phyloP scores from a whole-genome alignment of 352 stramenopile species.

The Pythium brachiatum region DNA sequence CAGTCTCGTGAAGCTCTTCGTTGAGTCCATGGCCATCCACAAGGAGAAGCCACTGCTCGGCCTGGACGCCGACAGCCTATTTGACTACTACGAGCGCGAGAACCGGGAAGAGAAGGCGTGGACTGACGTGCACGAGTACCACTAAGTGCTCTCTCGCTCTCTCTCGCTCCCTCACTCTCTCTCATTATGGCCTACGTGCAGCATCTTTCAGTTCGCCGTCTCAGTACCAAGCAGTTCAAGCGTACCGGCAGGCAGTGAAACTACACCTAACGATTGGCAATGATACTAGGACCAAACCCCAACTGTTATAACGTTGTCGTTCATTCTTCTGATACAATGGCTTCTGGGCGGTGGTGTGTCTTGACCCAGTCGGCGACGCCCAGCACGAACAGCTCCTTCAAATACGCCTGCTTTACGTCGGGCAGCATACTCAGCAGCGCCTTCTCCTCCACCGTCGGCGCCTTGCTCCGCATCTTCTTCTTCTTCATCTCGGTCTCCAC shows the following conservation, averaged over 20 bases:
- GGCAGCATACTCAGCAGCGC: slow-evolving; percentile 38
- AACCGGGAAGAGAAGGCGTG: slow-evolving; percentile 88
- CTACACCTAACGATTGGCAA: not conserved
- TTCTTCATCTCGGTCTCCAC: slow-evolving; percentile 20
- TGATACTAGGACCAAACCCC: slow-evolving; percentile 5
- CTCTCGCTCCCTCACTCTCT: not conserved
- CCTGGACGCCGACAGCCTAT: slow-evolving; percentile 94
- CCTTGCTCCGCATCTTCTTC: slow-evolving; percentile 8
- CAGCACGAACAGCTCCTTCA: slow-evolving; percentile 36
- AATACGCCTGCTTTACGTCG: slow-evolving; percentile 32
- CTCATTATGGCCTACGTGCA: slow-evolving; percentile 1
- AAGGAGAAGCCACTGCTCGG: slow-evolving; percentile 91
- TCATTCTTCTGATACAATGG: not conserved
- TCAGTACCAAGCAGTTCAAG: not conserved
- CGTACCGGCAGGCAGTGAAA: not conserved
- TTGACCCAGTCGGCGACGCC: slow-evolving; percentile 65
- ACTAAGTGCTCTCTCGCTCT: slow-evolving; percentile 67
- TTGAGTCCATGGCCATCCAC: slow-evolving; percentile 91
- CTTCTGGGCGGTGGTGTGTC: not conserved
- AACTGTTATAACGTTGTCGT: not conserved
- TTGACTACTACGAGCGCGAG: slow-evolving; percentile 97
- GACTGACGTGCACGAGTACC: slow-evolving; percentile 95
- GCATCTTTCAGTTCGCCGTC: not conserved
- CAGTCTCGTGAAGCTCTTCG: slow-evolving; percentile 91
- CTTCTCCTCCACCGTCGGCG: slow-evolving; percentile 33